Evolutionary conservation across 2,329 filamentous ascomycete genomes (phyloP).

Genomic region (Allantophomopsis cytisporea): DNA sequence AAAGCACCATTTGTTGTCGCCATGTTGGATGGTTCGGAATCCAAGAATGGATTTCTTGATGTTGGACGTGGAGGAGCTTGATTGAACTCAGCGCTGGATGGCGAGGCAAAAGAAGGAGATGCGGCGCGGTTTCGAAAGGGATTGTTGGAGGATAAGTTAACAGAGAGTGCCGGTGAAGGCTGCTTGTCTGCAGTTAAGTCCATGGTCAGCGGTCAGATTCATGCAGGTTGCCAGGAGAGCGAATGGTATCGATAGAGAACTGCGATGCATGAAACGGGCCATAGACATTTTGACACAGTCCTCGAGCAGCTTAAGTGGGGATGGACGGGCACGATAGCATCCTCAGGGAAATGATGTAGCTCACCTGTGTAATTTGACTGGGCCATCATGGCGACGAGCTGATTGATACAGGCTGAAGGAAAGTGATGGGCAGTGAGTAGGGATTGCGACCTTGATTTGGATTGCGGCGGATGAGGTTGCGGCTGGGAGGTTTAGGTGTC

Average conservation of each 20-base stretch:
- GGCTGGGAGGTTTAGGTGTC: no score
- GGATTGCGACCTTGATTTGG: no score
- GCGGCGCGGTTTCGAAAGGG: conserved; percentile 63
- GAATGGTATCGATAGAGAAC: not conserved
- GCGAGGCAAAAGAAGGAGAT: conserved; percentile 43
- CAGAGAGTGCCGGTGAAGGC: conserved; percentile 39
- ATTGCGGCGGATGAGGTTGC: no score
- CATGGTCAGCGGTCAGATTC: conserved; percentile 14
- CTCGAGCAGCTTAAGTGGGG: conserved; percentile 13
- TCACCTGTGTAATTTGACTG: no score
- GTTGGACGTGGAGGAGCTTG: conserved; percentile 43
- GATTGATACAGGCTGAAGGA: no score
- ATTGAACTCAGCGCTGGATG: conserved; percentile 31
- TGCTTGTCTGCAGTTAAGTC: conserved; percentile 13
- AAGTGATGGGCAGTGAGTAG: no score
- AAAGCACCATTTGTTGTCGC: conserved; percentile 29
- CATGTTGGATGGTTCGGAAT: conserved; percentile 36
- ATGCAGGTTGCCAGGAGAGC: conserved; percentile 10
- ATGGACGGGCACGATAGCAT: no score
- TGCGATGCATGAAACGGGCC: conserved; percentile 14
- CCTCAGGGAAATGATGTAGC: no score
- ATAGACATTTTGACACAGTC: conserved; percentile 16
- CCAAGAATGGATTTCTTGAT: conserved; percentile 67
- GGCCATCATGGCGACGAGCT: no score
- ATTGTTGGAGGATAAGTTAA: conserved; percentile 64